A percentile compares a stretch with the other conserved stretches of the same genome.
Evolutionary conservation across 2,329 filamentous ascomycete genomes (phyloP).

Genomic region (Teratosphaeria nubilosa): DNA sequence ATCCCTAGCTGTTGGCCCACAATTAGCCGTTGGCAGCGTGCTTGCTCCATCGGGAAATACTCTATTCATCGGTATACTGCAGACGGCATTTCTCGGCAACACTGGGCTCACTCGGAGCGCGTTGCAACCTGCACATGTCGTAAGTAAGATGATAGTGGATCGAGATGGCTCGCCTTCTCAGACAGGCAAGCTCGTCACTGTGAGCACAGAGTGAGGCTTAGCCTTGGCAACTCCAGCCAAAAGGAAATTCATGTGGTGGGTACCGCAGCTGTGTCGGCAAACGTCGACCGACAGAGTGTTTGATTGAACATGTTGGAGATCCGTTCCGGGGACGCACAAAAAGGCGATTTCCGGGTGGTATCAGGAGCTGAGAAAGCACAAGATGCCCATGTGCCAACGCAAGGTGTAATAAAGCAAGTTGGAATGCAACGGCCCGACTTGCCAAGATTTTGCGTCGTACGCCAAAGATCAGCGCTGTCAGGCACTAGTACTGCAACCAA

Average conservation of each 20-base stretch:
- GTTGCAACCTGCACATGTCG: neutral
- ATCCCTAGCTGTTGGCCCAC: neutral
- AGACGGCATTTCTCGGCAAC: neutral
- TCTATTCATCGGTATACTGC: neutral
- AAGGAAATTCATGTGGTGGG: neutral
- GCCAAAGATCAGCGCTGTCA: neutral
- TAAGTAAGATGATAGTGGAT: neutral
- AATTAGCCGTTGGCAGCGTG: neutral
- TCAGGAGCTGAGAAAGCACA: too few species aligned
- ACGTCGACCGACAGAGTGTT: neutral
- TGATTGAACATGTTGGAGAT: neutral
- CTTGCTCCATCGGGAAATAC: neutral
- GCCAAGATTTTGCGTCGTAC: neutral
- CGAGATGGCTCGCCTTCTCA: neutral
- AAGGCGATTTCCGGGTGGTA: neutral
- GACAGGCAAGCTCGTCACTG: neutral
- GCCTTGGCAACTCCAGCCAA: neutral
- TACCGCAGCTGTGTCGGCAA: neutral
- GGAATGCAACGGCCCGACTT: neutral
- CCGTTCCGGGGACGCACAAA: neutral
- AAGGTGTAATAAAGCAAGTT: too few species aligned
- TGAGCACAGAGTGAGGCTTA: neutral
- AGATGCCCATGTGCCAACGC: neutral
- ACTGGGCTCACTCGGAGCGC: neutral
- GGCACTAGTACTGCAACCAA: neutral